Conservation (phyloP, 2,329 filamentous ascomycete genomes). For the Conoideocrella luteorostrata region DNA sequence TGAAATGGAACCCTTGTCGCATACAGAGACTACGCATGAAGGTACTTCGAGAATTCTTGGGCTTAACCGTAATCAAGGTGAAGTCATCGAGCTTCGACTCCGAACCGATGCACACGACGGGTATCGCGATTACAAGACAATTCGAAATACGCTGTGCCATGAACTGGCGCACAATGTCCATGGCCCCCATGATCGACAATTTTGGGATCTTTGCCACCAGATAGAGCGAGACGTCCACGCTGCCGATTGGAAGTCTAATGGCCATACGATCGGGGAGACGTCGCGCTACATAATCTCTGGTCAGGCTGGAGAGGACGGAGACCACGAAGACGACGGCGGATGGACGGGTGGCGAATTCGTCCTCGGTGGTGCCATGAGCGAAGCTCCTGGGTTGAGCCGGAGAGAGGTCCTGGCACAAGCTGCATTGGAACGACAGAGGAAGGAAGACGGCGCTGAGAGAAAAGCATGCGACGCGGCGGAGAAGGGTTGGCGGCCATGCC, state of each 20-base stretch:
- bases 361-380: constrained; percentile 49
- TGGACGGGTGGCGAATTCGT: constrained; percentile 78
- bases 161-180: constrained; percentile 91
- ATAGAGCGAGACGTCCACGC: constrained; percentile 82
- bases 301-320: constrained; percentile 41
- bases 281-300: constrained; percentile 51
- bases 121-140: constrained; percentile 86
- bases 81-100: constrained; percentile 83
- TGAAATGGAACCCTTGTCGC: constrained; percentile 85
- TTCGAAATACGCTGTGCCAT: constrained; percentile 88
- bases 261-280: constrained; percentile 59
- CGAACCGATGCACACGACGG: constrained; percentile 94
- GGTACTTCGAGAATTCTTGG: constrained; percentile 71
- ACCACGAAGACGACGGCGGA: constrained; percentile 61
- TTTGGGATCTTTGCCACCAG: constrained; percentile 82
- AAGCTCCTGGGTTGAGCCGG: constrained; percentile 48
- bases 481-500: constrained; percentile 23
- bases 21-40: constrained; percentile 68
- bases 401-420: constrained; percentile 65
- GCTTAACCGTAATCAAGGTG: constrained; percentile 78
- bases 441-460: constrained; percentile 25
- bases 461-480: constrained; percentile 24
- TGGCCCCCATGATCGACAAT: constrained; percentile 74
- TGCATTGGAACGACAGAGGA: constrained; percentile 28
- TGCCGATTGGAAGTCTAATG: constrained; percentile 71